Evolutionary conservation across 2,329 filamentous ascomycete species (phyloP).

Genomic region (Colletotrichum lindemuthianum): DNA sequence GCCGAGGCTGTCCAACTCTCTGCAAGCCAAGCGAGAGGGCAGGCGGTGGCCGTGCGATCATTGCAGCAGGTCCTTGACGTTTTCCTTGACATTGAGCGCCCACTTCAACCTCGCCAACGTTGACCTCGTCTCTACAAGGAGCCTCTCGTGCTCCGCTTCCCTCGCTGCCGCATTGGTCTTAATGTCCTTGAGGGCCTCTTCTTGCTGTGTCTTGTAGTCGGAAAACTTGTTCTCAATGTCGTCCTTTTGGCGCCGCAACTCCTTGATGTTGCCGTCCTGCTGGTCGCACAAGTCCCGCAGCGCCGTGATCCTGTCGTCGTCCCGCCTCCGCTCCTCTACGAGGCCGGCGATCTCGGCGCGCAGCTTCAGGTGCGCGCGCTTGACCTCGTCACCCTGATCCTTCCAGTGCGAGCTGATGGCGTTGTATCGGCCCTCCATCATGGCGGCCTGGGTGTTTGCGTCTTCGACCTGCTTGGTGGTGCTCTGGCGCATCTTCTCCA

Average conservation of each 20-base stretch:
- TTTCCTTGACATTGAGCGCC: conserved; percentile 75
- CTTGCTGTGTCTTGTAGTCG: conserved; percentile 72
- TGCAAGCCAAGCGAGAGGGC: background rate
- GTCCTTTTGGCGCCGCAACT: conserved; percentile 69
- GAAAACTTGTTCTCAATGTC: conserved; percentile 70
- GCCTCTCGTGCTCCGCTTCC: conserved; percentile 69
- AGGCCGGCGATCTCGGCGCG: conserved; percentile 64
- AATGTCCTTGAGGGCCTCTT: conserved; percentile 68
- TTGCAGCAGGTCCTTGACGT: conserved; percentile 65
- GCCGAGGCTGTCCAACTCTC: background rate
- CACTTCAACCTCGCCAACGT: conserved; percentile 76
- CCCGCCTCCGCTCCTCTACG: conserved; percentile 63
- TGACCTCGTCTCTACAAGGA: conserved; percentile 67
- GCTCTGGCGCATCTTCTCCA: conserved; percentile 70
- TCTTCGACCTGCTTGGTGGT: conserved; percentile 72
- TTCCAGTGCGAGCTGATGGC: conserved; percentile 73
- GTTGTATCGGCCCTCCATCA: conserved; percentile 78
- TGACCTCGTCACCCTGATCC: conserved; percentile 71
- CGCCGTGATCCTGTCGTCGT: conserved; percentile 71
- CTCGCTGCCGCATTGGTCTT: conserved; percentile 65
- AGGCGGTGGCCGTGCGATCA: background rate
- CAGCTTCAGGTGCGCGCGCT: conserved; percentile 60
- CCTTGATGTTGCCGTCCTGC: conserved; percentile 74
- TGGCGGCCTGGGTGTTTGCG: conserved; percentile 70
- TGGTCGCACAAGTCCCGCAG: conserved; percentile 78